Evolutionary conservation across 2,329 filamentous ascomycete genomes (phyloP), one percentile per base, ranked within the genome.

Genomic region (Pseudopithomyces maydicus): DNA sequence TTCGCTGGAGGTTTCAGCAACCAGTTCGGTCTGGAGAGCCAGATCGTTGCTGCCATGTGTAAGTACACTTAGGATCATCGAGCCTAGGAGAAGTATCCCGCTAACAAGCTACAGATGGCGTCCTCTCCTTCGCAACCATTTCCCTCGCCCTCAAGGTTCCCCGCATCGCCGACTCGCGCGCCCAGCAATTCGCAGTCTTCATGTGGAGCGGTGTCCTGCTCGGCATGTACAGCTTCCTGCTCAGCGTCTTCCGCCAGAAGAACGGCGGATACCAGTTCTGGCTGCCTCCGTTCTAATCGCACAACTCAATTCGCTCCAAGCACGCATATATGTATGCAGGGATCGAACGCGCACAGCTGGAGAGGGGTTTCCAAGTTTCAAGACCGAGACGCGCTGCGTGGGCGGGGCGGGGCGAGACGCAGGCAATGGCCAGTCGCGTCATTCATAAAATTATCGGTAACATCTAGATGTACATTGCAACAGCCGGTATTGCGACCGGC

Each of bases 201-300:
- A 82, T 90, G 42, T 97, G 92, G 90, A 88, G 86, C 19, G 85
- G 81, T 44, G 80, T 95, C 29, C 79, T 97, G 55, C 88, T 97
- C 67, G 79, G 90, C 62, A 87, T 92, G 79, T 98, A 98, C 82
- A 96, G 93, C 80, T 95, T 97, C 79, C 82, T 99, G 62, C 85
- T 99, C 64, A 97, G 91, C 78, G 83, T 97, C 61, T 99, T 99
- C 85, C 88, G 93, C 69, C 82, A 90, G 69, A 99, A 99, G 88
- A 99, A 98, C 74, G 88, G 88, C 33, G 92, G 92, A 22, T 99
- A 99, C 78, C 93, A 93, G 15, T 97, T 98, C 79, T 92, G 88
- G 72, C 84, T 99, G 59, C 95, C 95, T 54, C 95, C 95, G 11
- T 98, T 99, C 77, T 88, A 82, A 56, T n/a, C 12, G 26, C 15